These are phyloP conservation scores for Chamaenerion angustifolium DNA, from an alignment of 345 rosid genomes.

Conservation along the genomic window DNA sequence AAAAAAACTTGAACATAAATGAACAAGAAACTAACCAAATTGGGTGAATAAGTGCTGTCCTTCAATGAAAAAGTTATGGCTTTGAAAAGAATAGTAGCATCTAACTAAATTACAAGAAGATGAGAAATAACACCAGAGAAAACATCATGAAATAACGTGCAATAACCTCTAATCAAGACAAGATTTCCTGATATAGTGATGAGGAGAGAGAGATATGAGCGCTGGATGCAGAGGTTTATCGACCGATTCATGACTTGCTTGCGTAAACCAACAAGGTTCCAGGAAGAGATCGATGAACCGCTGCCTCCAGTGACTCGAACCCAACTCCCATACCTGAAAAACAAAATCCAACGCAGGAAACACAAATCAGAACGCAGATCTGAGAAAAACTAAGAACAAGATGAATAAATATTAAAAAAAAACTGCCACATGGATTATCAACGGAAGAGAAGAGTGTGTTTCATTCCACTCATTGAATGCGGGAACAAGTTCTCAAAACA, in stretches of 20 bases:
- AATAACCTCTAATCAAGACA: background rate
- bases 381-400: background rate
- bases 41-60: too few species aligned
- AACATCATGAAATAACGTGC: too few species aligned
- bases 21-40: too few species aligned
- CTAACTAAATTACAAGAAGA: background rate
- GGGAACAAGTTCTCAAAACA: too few species aligned
- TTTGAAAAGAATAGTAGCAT: too few species aligned
- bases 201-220: constrained; percentile 10
- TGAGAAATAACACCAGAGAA: background rate
- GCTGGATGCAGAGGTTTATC: constrained; percentile 99
- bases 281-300: constrained; percentile 99
- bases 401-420: too few species aligned
- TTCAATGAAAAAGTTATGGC: too few species aligned
- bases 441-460: too few species aligned
- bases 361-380: constrained; percentile 2
- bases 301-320: constrained; percentile 89
- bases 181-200: background rate
- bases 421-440: too few species aligned
- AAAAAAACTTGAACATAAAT: too few species aligned
- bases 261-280: constrained; percentile 21
- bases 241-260: constrained; percentile 64
- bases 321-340: constrained; percentile 6
- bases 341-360: background rate
- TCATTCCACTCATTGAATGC: too few species aligned